These are phyloP conservation scores for Talaromyces sp. DNA, from an alignment of 2,329 filamentous ascomycete species.

Conservation along the genomic window DNA sequence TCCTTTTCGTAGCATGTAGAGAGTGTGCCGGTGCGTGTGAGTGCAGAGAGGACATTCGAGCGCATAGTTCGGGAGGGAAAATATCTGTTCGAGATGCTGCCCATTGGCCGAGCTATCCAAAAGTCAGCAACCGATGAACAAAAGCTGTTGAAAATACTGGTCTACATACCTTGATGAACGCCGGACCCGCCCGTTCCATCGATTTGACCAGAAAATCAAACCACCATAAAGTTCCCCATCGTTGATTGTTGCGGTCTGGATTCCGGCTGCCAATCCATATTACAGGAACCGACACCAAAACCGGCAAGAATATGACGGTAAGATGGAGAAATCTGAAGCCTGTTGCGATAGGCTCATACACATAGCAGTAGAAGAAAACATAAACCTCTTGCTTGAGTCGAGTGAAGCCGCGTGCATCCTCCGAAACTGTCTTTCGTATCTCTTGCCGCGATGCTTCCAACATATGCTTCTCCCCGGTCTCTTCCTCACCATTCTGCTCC, in stretches of 20 bases:
- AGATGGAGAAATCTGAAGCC: conserved; percentile 84
- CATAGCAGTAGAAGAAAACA: conserved; percentile 61
- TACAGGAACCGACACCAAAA: conserved; percentile 72
- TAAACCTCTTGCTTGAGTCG: conserved; percentile 59
- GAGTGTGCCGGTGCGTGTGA: conserved; percentile 93
- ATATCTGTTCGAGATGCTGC: conserved; percentile 94
- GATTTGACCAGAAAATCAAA: conserved; percentile 79
- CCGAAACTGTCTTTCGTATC: conserved; percentile 65
- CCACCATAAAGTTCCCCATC: conserved; percentile 87
- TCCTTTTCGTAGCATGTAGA: conserved; percentile 72
- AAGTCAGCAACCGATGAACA: no score
- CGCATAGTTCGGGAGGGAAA: conserved; percentile 88
- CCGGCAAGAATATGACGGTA: conserved; percentile 83
- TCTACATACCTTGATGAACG: conserved; percentile 81
- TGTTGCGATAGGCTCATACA: conserved; percentile 76
- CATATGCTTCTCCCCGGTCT: conserved; percentile 81
- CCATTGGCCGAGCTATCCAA: conserved; percentile 82
- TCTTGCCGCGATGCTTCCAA: conserved; percentile 75
- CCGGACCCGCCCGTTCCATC: conserved; percentile 91
- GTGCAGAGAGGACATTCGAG: conserved; percentile 89
- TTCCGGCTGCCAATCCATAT: conserved; percentile 73
- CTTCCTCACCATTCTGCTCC: conserved; percentile 47
- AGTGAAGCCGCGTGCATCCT: conserved; percentile 58
- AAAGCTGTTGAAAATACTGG: no score
- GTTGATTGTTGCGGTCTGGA: conserved; percentile 66